A percentile compares a stretch with the other conserved stretches of the same genome.
Evolutionary conservation across 768 basidiomycete genomes (phyloP).

Genomic region (Glaciozyma antarctica): DNA sequence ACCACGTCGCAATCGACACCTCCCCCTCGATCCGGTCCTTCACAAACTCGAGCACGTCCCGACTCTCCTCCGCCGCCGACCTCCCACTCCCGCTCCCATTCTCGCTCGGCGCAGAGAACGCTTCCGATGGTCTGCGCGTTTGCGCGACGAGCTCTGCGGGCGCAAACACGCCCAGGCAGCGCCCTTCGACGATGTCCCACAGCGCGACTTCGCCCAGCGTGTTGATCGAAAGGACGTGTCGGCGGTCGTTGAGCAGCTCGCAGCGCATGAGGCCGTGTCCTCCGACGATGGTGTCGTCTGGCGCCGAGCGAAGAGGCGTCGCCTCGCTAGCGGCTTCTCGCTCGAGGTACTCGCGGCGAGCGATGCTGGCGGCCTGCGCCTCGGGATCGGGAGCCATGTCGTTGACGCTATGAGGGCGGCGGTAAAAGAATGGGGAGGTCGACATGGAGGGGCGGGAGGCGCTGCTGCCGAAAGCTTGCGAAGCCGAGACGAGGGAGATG

Average conservation of each 20-base stretch:
- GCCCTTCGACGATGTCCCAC: constrained; percentile 78
- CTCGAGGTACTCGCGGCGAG: constrained; percentile 39
- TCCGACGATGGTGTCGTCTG: constrained; percentile 65
- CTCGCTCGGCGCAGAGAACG: neutral
- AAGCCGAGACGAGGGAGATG: constrained; percentile 19
- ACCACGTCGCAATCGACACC: constrained; percentile 67
- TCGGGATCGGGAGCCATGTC: constrained; percentile 7
- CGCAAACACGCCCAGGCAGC: constrained; percentile 62
- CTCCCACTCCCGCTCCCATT: neutral
- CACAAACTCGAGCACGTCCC: constrained; percentile 77
- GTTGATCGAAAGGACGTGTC: constrained; percentile 79
- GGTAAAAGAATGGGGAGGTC: constrained; percentile 8
- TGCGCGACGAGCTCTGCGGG: constrained; percentile 54
- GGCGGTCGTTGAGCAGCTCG: constrained; percentile 74
- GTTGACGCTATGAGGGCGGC: constrained; percentile 12
- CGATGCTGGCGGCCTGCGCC: constrained; percentile 23
- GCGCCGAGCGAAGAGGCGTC: constrained; percentile 47
- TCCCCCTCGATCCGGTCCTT: constrained; percentile 91
- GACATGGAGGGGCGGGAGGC: constrained; percentile 7
- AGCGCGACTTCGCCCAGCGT: constrained; percentile 78
- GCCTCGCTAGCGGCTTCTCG: constrained; percentile 76
- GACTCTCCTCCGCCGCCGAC: neutral
- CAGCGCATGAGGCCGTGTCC: constrained; percentile 68
- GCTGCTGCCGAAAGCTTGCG: neutral
- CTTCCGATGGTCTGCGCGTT: constrained; percentile 8